These are phyloP conservation scores for Fusarium anguioides DNA, from an alignment of 2,329 filamentous ascomycete species.

Conservation along the genomic window DNA sequence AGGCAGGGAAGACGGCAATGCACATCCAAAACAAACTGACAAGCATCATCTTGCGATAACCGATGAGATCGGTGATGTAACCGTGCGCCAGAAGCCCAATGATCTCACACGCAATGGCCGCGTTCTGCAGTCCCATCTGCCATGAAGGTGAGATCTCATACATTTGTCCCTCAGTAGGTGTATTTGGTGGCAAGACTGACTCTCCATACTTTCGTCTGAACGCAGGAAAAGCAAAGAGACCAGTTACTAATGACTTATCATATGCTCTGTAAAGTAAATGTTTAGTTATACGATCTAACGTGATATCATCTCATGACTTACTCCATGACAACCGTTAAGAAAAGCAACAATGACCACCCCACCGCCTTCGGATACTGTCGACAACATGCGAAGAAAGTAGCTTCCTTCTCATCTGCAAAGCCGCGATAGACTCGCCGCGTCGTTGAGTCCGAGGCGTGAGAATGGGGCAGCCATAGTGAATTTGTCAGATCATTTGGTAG, in stretches of 20 bases:
- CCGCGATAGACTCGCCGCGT: slow-evolving; percentile 33
- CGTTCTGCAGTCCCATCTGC: slow-evolving; percentile 42
- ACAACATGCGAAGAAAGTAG: slow-evolving; percentile 33
- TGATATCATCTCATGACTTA: not conserved
- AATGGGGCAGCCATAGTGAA: slow-evolving; percentile 27
- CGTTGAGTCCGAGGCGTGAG: slow-evolving; percentile 31
- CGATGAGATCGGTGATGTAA: slow-evolving; percentile 52
- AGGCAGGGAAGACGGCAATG: slow-evolving; percentile 53
- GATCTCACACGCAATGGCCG: slow-evolving; percentile 37
- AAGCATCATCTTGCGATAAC: slow-evolving; percentile 55
- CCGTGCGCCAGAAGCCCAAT: slow-evolving; percentile 57
- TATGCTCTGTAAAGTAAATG: slow-evolving; percentile 18
- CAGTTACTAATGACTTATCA: slow-evolving; percentile 37
- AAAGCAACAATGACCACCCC: slow-evolving; percentile 40
- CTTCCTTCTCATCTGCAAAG: slow-evolving; percentile 33
- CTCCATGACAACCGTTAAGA: slow-evolving; percentile 44
- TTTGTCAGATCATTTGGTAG: slow-evolving; percentile 16
- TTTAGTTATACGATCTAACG: not conserved
- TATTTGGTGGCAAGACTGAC: slow-evolving; percentile 9
- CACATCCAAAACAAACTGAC: slow-evolving; percentile 49
- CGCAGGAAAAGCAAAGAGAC: slow-evolving; percentile 40
- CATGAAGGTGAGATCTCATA: slow-evolving; percentile 48
- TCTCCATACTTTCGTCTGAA: slow-evolving; percentile 39
- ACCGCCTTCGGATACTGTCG: slow-evolving; percentile 43
- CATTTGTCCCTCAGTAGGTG: slow-evolving; percentile 43